phyloP scores from a whole-genome alignment of 176 grass and related monocot species.

The Carex pumila region DNA sequence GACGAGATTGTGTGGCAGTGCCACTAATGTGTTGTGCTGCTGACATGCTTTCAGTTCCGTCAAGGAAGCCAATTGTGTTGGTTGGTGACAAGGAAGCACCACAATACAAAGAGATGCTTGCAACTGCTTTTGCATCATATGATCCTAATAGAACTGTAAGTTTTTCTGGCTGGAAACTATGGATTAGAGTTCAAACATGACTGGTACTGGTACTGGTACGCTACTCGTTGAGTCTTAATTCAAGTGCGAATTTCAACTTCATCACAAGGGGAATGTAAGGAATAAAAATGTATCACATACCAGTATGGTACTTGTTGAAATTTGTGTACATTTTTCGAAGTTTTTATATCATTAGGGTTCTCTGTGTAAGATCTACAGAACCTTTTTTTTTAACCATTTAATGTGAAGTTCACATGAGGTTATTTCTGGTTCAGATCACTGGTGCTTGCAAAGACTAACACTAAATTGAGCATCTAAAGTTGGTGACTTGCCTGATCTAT shows the following conservation, averaged over 20 bases:
- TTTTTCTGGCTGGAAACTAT: not conserved
- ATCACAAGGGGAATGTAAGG: not conserved
- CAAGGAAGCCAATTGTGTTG: constrained; percentile 71
- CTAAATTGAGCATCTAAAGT: not conserved
- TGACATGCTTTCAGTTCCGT: constrained; percentile 66
- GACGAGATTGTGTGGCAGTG: constrained; percentile 56
- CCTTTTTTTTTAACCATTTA: not conserved
- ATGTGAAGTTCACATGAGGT: not conserved
- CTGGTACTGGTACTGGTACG: not conserved
- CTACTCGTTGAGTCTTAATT: not conserved
- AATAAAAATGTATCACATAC: not conserved
- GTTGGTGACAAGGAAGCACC: constrained; percentile 57
- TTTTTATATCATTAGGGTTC: not conserved
- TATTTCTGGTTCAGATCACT: not conserved
- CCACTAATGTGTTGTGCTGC: constrained; percentile 90
- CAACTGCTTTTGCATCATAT: constrained; percentile 48
- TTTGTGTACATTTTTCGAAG: not conserved
- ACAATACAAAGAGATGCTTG: constrained; percentile 49
- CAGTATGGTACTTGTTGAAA: not conserved
- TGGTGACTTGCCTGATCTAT: not conserved
- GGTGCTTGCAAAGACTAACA: not conserved
- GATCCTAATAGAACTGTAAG: constrained; percentile 86
- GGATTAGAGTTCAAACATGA: not conserved
- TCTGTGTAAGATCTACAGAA: not conserved
- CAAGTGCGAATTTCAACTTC: not conserved